Conservation (phyloP, 2,329 filamentous ascomycete species). For the Dothistroma pini region DNA sequence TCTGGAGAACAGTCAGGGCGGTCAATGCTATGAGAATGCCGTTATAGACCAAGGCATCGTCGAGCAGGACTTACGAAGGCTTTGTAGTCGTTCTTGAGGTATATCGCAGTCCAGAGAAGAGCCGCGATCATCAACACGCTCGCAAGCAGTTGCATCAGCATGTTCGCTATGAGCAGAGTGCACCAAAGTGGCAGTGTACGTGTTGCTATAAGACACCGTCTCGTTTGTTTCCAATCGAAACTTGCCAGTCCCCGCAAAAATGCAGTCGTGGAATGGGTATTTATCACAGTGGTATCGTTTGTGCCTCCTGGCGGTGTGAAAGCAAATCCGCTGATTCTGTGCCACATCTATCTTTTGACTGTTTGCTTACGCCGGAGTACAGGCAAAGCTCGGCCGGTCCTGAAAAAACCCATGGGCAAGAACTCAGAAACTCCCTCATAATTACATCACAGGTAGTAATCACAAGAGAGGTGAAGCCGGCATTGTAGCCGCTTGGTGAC, state of each 20-base stretch:
- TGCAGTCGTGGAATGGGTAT: background rate
- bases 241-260: background rate
- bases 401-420: background rate
- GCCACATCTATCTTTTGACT: background rate
- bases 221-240: too few relatives aligned
- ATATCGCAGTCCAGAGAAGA: background rate
- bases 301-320: background rate
- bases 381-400: background rate
- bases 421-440: background rate
- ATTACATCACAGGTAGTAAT: background rate
- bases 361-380: background rate
- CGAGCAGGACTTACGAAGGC: constrained; percentile 5
- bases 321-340: background rate
- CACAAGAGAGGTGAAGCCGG: too few relatives aligned
- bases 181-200: background rate
- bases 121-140: background rate
- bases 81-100: constrained; percentile 8
- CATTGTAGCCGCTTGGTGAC: too few relatives aligned
- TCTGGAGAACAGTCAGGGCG: constrained; percentile 5
- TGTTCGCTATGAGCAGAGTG: background rate
- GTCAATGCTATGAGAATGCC: background rate
- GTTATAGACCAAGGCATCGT: background rate
- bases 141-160: background rate
- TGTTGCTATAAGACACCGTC: background rate
- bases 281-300: background rate